phyloP scores from a whole-genome alignment of 768 basidiomycete genomes.

The Lanmaoa pseudosensibilis region DNA sequence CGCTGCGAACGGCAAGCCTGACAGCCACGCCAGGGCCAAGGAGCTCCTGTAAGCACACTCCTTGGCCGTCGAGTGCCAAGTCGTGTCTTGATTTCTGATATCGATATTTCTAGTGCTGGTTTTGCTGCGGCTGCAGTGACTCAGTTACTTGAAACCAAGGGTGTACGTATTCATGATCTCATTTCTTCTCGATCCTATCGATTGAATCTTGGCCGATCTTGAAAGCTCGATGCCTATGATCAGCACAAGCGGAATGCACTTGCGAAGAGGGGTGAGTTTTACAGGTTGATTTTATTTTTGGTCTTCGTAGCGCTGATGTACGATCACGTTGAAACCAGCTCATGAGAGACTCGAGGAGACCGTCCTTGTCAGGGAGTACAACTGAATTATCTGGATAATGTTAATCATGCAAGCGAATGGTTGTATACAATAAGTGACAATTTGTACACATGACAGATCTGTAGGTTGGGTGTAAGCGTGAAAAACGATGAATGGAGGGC shows the following conservation, averaged over 20 bases:
- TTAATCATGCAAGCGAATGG: background rate
- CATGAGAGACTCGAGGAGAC: background rate
- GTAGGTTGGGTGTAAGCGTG: background rate
- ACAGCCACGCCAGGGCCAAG: slow-evolving; percentile 23
- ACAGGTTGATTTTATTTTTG: background rate
- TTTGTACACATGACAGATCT: background rate
- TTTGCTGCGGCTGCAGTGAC: slow-evolving; percentile 4
- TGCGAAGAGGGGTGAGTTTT: background rate
- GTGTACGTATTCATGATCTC: slow-evolving; percentile 5
- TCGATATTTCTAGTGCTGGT: slow-evolving; percentile 8
- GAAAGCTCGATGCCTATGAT: slow-evolving; percentile 7
- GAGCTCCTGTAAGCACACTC: slow-evolving; percentile 16
- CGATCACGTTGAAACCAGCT: background rate
- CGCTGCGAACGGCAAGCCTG: slow-evolving; percentile 17
- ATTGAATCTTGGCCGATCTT: background rate
- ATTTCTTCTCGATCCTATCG: background rate
- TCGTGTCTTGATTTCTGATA: background rate
- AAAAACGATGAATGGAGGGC: background rate
- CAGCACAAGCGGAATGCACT: background rate
- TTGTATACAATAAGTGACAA: background rate
- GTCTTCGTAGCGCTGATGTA: background rate
- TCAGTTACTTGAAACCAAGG: slow-evolving; percentile 20
- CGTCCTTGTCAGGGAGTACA: background rate
- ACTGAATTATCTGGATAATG: background rate
- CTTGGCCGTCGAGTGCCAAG: background rate